phyloP scores from a whole-genome alignment of 768 basidiomycete genomes.

The Psilocybe cyanescens region DNA sequence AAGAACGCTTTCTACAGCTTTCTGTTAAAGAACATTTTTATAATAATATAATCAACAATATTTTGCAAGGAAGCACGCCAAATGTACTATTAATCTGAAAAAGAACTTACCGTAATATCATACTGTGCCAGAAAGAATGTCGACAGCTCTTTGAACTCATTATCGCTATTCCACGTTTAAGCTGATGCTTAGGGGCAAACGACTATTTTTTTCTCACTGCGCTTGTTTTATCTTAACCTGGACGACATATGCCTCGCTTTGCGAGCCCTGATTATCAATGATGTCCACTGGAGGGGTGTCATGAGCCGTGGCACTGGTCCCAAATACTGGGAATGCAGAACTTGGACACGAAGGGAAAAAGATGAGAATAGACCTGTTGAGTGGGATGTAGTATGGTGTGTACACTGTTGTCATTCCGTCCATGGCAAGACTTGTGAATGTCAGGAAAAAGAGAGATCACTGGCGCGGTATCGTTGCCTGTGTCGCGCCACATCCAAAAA shows the following conservation, averaged over 20 bases:
- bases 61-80: too few species aligned
- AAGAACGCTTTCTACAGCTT: constrained; percentile 36
- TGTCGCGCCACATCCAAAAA: neutral
- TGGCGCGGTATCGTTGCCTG: too few species aligned
- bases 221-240: constrained; percentile 37
- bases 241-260: constrained; percentile 24
- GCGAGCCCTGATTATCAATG: neutral
- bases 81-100: too few species aligned
- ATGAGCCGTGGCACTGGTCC: too few species aligned
- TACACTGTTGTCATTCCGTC: neutral
- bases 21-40: constrained; percentile 21
- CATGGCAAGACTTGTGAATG: neutral
- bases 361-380: constrained; percentile 35
- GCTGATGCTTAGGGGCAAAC: neutral
- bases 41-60: too few species aligned
- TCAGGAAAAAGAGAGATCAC: neutral
- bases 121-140: constrained; percentile 33
- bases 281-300: too few species aligned
- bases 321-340: neutral
- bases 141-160: constrained; percentile 27
- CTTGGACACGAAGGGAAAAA: constrained; percentile 31
- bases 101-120: constrained; percentile 38
- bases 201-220: constrained; percentile 18
- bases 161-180: neutral
- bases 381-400: constrained; percentile 32